phyloP scores from a whole-genome alignment of 1,139 yeast genomes.

The Hemisphaericaspora lyxosophila region DNA sequence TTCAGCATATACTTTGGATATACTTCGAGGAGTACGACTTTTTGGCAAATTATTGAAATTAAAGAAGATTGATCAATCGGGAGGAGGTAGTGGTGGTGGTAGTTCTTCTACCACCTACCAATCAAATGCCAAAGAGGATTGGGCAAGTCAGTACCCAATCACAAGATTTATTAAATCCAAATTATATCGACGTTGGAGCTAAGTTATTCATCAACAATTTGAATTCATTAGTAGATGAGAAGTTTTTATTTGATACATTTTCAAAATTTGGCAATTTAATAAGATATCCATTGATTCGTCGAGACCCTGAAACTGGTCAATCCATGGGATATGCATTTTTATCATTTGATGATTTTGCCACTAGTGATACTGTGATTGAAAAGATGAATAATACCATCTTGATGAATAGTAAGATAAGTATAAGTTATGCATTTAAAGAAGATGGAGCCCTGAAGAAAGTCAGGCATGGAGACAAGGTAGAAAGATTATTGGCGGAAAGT shows the following conservation, averaged over 20 bases:
- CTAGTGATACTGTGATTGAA: constrained; percentile 71
- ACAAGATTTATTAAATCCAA: constrained; percentile 10
- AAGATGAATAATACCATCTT: constrained; percentile 69
- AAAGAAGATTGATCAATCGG: constrained; percentile 44
- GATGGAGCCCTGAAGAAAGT: constrained; percentile 44
- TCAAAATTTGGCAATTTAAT: constrained; percentile 66
- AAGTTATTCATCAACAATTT: constrained; percentile 72
- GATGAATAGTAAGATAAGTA: constrained; percentile 60
- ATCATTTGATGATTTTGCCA: constrained; percentile 59
- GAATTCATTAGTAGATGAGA: constrained; percentile 67
- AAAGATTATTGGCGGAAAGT: constrained; percentile 68
- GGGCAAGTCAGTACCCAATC: constrained; percentile 9
- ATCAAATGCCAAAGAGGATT: background rate
- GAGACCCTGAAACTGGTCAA: constrained; percentile 50
- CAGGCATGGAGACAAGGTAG: constrained; percentile 79
- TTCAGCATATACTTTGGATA: constrained; percentile 66
- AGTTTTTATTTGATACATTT: constrained; percentile 59
- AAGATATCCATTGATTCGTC: constrained; percentile 50
- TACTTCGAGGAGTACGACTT: constrained; percentile 62
- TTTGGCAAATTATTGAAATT: constrained; percentile 66
- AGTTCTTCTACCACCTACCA: background rate
- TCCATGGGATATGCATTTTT: constrained; percentile 67
- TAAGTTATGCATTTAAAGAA: constrained; percentile 75
- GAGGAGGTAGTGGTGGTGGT: constrained; percentile 3
- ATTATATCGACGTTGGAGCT: constrained; percentile 63